Conservation (phyloP, 2,329 filamentous ascomycete genomes). For the Harringtonia lauricola region DNA sequence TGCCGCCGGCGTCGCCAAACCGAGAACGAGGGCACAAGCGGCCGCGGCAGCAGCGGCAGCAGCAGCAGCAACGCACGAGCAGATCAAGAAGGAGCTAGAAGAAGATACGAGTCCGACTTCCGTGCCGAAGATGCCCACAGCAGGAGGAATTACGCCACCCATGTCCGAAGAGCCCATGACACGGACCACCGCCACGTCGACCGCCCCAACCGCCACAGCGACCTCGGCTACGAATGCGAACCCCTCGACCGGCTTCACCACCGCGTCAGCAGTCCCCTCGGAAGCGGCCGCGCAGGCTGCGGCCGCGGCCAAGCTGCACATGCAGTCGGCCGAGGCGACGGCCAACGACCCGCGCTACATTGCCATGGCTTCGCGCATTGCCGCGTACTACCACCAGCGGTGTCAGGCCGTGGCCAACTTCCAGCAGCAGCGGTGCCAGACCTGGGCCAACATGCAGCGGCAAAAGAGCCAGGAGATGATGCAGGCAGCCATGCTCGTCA, state of each 20-base stretch:
- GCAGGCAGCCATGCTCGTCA: conserved; percentile 36
- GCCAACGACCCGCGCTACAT: conserved; percentile 28
- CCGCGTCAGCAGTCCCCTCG: not conserved
- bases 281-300: not conserved
- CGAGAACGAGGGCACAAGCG: no score
- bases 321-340: not conserved
- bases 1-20: conserved; percentile 2
- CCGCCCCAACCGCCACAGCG: conserved; percentile 1
- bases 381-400: conserved; percentile 36
- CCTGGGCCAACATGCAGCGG: conserved; percentile 33
- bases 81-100: no score
- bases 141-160: no score
- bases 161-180: no score
- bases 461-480: conserved; percentile 37
- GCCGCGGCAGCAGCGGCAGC: no score
- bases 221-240: conserved; percentile 1
- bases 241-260: not conserved
- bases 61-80: no score
- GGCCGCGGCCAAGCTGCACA: not conserved
- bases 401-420: conserved; percentile 34
- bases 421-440: conserved; percentile 36
- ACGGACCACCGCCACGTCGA: not conserved
- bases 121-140: no score
- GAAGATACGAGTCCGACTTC: no score
- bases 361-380: conserved; percentile 35